Evolutionary conservation across 2,329 filamentous ascomycete species (phyloP), one percentile per base, ranked within the genome.

Genomic region (Sporothrix brunneoviolacea): DNA sequence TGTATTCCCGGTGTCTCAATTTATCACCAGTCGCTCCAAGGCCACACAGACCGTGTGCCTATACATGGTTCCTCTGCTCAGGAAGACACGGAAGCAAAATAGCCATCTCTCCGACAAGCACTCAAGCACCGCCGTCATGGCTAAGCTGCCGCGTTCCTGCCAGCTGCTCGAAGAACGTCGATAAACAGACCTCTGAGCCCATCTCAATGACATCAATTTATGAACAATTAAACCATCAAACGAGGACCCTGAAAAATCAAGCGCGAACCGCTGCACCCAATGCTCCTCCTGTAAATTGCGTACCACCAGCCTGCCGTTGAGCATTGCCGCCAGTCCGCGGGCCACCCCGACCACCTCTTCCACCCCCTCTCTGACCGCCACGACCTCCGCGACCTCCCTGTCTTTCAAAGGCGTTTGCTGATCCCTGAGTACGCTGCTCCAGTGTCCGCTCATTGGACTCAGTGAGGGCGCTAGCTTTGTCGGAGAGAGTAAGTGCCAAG

Each of bases 391-490:
- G 80, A 51, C 87, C 88, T 58, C 88, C 87, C 74, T 95, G 89
- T 67, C 91, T 77, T 76, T 96, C 91, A 71, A 97, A 97, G 24
- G 90, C 91, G 64, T 95, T 95, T 53, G 88, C 84, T 60, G 91
- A 95, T 61, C 93, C 93, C 69, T 96, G 90, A 60, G 94, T 97
- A 66, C 93, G 83, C 69, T 96, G 91, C 77, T 98, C 93, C 60
- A 98, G 79, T 21, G 91, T 95, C 68, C 94, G 85, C 77, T 98
- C 93, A 74, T 98, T 98, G 61, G 84, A 84, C 78, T 98, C 94
- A 65, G 97, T 95, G 54, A 98, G 84, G 48, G 85, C 83, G 66
- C 90, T 95, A 52, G 93, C 91, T 80, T 97, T 98, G 75, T 98
- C 93, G 53, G 88, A 89, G 47, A 98, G 78, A 9, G 91, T 93